A percentile compares a stretch with the other conserved stretches of the same genome.
Evolutionary conservation across 2,329 filamentous ascomycete genomes (phyloP).

Genomic region (Hypoxylon sp.): DNA sequence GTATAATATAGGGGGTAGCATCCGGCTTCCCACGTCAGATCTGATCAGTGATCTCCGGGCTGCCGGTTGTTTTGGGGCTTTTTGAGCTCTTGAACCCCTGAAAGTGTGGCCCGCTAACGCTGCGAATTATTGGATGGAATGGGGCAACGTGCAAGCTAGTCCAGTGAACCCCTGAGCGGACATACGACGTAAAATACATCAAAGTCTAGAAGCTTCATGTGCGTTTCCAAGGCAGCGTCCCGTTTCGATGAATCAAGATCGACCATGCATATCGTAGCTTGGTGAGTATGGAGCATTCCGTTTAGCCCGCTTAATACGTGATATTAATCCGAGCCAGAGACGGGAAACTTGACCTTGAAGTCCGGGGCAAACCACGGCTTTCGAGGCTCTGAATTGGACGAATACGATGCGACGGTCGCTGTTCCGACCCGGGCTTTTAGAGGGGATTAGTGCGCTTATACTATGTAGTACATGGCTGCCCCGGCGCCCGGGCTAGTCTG

Average conservation of each 20-base stretch:
- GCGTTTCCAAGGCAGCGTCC: slow-evolving; percentile 28
- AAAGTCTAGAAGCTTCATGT: slow-evolving; percentile 30
- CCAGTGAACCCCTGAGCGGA: slow-evolving; percentile 35
- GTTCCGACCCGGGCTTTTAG: slow-evolving; percentile 9
- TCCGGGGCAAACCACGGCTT: slow-evolving; percentile 31
- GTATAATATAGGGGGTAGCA: slow-evolving; percentile 41
- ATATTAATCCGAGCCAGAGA: slow-evolving; percentile 22
- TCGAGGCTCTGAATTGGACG: slow-evolving; percentile 18
- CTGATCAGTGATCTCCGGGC: slow-evolving; percentile 44
- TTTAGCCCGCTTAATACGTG: slow-evolving; percentile 18
- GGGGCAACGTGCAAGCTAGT: slow-evolving; percentile 24
- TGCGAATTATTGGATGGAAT: slow-evolving; percentile 34
- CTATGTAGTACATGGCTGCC: slow-evolving; percentile 7
- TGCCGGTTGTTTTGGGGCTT: slow-evolving; percentile 31
- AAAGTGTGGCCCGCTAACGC: slow-evolving; percentile 26
- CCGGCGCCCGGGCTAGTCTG: background rate
- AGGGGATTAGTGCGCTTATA: slow-evolving; percentile 14
- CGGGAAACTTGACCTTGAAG: slow-evolving; percentile 12
- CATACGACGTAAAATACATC: slow-evolving; percentile 15
- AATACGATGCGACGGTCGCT: slow-evolving; percentile 28
- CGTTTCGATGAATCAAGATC: slow-evolving; percentile 33
- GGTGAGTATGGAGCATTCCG: slow-evolving; percentile 26
- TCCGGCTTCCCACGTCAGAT: slow-evolving; percentile 43
- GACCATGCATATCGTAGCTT: slow-evolving; percentile 30
- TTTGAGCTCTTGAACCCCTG: slow-evolving; percentile 35